Conservation (phyloP, 2,329 filamentous ascomycete species). For the Thielaviopsis ethacetica region DNA sequence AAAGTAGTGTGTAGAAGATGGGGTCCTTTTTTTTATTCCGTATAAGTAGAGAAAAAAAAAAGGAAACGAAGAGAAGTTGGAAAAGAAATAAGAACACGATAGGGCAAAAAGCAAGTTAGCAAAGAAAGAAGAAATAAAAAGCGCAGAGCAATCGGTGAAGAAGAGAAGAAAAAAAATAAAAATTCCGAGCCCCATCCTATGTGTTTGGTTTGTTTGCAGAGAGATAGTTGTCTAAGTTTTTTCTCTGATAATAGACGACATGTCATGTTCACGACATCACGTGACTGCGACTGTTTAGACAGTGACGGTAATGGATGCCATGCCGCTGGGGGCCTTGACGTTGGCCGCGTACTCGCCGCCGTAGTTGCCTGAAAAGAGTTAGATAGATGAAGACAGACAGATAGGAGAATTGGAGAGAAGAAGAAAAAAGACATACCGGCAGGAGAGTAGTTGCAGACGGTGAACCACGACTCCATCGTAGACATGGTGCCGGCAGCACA, state of each 20-base stretch:
- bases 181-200: neutral
- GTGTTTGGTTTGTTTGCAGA: neutral
- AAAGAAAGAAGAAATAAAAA: neutral
- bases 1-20: neutral
- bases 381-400: constrained; percentile 11
- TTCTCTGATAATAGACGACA: neutral
- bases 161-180: neutral
- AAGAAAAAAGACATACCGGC: constrained; percentile 39
- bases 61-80: neutral
- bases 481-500: constrained; percentile 33
- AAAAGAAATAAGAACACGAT: neutral
- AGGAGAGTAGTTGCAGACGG: constrained; percentile 75
- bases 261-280: too few species aligned
- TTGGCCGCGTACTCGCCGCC: constrained; percentile 33
- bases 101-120: neutral
- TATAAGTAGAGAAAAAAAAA: neutral
- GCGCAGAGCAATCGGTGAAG: neutral
- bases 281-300: constrained; percentile 15
- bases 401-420: neutral
- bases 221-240: neutral
- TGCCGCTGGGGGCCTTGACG: constrained; percentile 25
- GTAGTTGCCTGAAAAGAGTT: constrained; percentile 29
- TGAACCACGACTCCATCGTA: constrained; percentile 47
- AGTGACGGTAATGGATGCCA: constrained; percentile 15
- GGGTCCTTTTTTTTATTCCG: neutral